Conservation (phyloP, 2,329 filamentous ascomycete genomes). For the Botrytis cinerea region DNA sequence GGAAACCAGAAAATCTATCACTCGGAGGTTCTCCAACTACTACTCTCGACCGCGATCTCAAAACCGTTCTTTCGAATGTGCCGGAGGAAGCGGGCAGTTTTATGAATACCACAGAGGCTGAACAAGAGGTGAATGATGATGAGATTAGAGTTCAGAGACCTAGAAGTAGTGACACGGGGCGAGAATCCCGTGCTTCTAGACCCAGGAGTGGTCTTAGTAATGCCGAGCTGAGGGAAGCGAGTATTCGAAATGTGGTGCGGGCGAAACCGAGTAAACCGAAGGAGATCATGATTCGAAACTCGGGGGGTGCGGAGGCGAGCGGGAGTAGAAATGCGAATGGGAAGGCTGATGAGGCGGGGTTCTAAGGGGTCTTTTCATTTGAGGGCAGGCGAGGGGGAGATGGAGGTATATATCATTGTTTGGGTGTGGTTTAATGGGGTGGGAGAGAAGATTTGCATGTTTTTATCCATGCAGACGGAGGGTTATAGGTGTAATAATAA, state of each 20-base stretch:
- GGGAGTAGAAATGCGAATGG: neutral
- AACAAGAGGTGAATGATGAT: neutral
- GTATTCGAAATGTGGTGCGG: slow-evolving; percentile 18
- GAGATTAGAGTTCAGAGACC: neutral
- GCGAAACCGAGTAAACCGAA: slow-evolving; percentile 7
- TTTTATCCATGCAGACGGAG: too few relatives aligned
- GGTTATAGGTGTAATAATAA: neutral
- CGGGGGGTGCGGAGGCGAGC: neutral
- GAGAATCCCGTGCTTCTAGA: slow-evolving; percentile 11
- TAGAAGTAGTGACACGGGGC: neutral
- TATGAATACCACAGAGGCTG: neutral
- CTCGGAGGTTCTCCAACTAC: neutral
- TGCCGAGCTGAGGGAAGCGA: slow-evolving; percentile 23
- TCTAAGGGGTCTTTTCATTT: neutral
- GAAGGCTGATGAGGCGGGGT: slow-evolving; percentile 20
- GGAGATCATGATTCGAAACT: slow-evolving; percentile 10
- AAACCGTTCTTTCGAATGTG: slow-evolving; percentile 11
- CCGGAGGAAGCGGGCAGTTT: slow-evolving; percentile 21
- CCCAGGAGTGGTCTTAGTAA: slow-evolving; percentile 22
- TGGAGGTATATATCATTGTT: neutral
- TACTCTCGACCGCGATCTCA: neutral
- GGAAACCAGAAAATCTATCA: neutral
- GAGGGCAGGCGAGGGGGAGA: neutral
- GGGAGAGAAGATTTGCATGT: neutral
- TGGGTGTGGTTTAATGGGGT: neutral